Conservation (phyloP, 192 early-diverging fungal genomes). For the Umbelopsis sp. region DNA sequence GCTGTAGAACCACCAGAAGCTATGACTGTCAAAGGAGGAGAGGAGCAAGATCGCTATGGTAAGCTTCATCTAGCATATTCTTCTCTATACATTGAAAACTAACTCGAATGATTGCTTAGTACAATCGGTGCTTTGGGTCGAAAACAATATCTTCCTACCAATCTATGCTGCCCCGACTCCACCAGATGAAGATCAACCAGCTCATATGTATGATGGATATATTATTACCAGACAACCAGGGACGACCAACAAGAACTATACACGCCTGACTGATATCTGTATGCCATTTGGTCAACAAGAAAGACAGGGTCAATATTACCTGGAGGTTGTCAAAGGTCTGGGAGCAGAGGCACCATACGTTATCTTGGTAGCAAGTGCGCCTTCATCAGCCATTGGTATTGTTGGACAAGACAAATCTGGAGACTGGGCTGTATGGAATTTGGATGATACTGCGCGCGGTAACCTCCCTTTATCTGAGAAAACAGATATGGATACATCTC, state of each 20-base stretch:
- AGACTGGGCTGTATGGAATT: constrained; percentile 70
- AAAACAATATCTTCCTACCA: constrained; percentile 67
- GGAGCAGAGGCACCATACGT: constrained; percentile 45
- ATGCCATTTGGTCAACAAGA: constrained; percentile 53
- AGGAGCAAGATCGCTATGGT: constrained; percentile 32
- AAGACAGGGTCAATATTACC: constrained; percentile 59
- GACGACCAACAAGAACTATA: constrained; percentile 47
- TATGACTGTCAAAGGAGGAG: constrained; percentile 12
- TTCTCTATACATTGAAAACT: neutral
- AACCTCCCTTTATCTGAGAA: constrained; percentile 61
- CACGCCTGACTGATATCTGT: constrained; percentile 57
- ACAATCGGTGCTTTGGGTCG: constrained; percentile 74
- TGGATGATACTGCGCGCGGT: constrained; percentile 58
- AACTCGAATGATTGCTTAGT: constrained; percentile 43
- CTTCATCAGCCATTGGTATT: constrained; percentile 50
- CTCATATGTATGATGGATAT: constrained; percentile 52
- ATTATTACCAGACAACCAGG: constrained; percentile 58
- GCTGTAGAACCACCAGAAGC: constrained; percentile 48
- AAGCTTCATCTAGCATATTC: neutral
- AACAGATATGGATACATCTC: constrained; percentile 61
- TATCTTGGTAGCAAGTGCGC: constrained; percentile 44
- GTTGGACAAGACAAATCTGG: constrained; percentile 47
- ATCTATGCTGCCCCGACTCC: constrained; percentile 57
- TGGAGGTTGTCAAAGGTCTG: constrained; percentile 61
- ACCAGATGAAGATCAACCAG: constrained; percentile 26